Conservation (phyloP, 805 yeast species). For the Wilhelminamyces savonicus region DNA sequence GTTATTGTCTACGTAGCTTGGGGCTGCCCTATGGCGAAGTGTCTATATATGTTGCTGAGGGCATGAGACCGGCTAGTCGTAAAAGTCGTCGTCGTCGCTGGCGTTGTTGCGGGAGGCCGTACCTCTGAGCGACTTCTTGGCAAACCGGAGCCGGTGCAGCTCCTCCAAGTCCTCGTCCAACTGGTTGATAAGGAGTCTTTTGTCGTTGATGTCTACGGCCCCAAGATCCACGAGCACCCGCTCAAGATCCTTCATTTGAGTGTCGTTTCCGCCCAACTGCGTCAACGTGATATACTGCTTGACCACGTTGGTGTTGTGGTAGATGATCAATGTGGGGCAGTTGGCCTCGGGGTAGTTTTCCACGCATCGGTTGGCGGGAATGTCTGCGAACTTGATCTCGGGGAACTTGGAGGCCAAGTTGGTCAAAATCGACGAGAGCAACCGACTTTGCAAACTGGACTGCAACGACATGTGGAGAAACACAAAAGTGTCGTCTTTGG, state of each 20-base stretch:
- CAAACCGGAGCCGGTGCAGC: constrained; percentile 45
- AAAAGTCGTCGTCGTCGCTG: too few relatives aligned
- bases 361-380: constrained; percentile 84
- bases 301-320: constrained; percentile 69
- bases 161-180: constrained; percentile 48
- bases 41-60: too few relatives aligned
- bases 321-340: constrained; percentile 86
- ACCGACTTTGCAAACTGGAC: constrained; percentile 65
- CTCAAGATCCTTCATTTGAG: constrained; percentile 67
- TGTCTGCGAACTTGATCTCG: constrained; percentile 88
- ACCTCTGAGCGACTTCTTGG: too few relatives aligned
- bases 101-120: too few relatives aligned
- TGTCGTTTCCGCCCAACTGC: constrained; percentile 78
- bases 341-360: constrained; percentile 87
- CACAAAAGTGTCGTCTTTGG: constrained; percentile 52
- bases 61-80: too few relatives aligned
- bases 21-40: too few relatives aligned
- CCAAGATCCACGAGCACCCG: constrained; percentile 58
- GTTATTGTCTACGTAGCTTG: too few relatives aligned
- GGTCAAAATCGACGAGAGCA: constrained; percentile 53
- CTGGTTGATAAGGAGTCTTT: constrained; percentile 55
- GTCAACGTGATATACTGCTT: constrained; percentile 78
- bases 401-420: constrained; percentile 60
- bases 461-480: constrained; percentile 71
- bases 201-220: constrained; percentile 62